Percentiles rank a stretch among this genome's conserved stretches.
Evolutionary conservation across 495 filamentous ascomycete species (phyloP).

Genomic region (Lasiosphaeria hispida): DNA sequence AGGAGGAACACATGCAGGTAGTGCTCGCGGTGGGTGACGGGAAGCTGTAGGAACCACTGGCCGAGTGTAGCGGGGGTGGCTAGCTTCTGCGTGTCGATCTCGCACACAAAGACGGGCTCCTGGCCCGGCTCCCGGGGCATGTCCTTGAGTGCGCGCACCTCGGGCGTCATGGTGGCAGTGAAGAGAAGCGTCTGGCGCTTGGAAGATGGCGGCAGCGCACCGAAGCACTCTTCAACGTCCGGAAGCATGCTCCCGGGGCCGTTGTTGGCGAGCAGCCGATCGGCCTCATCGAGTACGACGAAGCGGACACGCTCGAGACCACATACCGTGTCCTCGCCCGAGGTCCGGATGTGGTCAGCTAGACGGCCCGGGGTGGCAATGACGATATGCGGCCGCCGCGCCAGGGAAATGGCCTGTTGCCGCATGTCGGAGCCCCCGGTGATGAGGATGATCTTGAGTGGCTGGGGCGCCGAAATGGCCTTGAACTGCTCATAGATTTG

Average conservation of each 20-base stretch:
- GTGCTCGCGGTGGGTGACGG: slow-evolving; percentile 85
- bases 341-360: slow-evolving; percentile 88
- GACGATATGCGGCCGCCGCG: slow-evolving; percentile 80
- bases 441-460: slow-evolving; percentile 79
- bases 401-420: slow-evolving; percentile 77
- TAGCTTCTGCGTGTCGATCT: slow-evolving; percentile 72
- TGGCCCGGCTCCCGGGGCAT: slow-evolving; percentile 63
- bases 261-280: slow-evolving; percentile 75
- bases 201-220: slow-evolving; percentile 64
- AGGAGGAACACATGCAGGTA: slow-evolving; percentile 88
- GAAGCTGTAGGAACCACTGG: slow-evolving; percentile 83
- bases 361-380: slow-evolving; percentile 93
- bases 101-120: slow-evolving; percentile 80
- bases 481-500: slow-evolving; percentile 96
- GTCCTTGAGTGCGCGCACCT: slow-evolving; percentile 79
- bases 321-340: slow-evolving; percentile 82
- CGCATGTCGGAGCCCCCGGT: slow-evolving; percentile 94
- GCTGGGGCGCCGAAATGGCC: slow-evolving; percentile 81
- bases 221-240: slow-evolving; percentile 85
- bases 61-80: slow-evolving; percentile 76
- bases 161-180: slow-evolving; percentile 92
- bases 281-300: slow-evolving; percentile 95
- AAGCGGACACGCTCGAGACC: slow-evolving; percentile 74
- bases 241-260: slow-evolving; percentile 78
- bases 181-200: slow-evolving; percentile 91